Evolutionary conservation across 2,329 filamentous ascomycete genomes (phyloP).

Genomic region (Sporothrix euskadiensis): DNA sequence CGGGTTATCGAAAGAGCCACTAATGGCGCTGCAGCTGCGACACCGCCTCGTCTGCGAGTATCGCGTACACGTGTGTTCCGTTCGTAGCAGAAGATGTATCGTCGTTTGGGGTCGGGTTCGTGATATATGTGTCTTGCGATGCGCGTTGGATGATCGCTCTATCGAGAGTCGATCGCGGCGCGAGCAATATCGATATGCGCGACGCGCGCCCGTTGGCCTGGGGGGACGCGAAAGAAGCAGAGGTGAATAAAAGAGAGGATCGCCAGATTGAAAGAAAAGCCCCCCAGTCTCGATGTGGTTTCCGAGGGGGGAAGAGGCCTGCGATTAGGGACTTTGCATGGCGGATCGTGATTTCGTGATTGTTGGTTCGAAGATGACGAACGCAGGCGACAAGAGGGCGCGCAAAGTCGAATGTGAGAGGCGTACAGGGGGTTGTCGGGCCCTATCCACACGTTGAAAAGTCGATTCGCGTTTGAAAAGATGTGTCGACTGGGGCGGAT

Average conservation of each 20-base stretch:
- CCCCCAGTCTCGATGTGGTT: constrained; percentile 15
- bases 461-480: not conserved
- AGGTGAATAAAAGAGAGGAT: not conserved
- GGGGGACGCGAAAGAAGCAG: not conserved
- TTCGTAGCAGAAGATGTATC: not conserved
- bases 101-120: not conserved
- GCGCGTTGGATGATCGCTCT: not conserved
- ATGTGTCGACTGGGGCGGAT: not conserved
- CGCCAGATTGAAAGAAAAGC: not conserved
- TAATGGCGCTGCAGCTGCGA: not conserved
- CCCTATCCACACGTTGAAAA: not conserved
- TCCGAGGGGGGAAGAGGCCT: constrained; percentile 15
- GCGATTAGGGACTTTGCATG: constrained; percentile 22
- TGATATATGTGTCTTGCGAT: not conserved
- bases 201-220: constrained; percentile 4
- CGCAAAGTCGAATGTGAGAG: not conserved
- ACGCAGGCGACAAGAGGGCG: not conserved
- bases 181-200: not conserved
- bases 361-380: constrained; percentile 1
- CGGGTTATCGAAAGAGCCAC: not conserved
- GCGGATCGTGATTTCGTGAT: constrained; percentile 5
- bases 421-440: not conserved
- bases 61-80: not conserved
- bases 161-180: not conserved
- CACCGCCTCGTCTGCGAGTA: not conserved